Conservation (phyloP, 495 filamentous ascomycete species). For the Chaetomium tenue region DNA sequence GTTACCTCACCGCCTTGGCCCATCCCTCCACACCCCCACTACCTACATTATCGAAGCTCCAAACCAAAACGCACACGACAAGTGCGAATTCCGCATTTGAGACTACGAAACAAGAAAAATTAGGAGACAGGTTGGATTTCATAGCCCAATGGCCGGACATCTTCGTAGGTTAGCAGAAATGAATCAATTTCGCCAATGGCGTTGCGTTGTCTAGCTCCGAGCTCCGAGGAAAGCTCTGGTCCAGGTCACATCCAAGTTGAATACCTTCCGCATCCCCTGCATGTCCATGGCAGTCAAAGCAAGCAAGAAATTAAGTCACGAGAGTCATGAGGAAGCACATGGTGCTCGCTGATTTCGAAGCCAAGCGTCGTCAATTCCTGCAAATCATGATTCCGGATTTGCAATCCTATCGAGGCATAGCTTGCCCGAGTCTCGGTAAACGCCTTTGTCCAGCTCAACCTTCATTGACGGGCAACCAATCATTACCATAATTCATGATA, state of each 20-base stretch:
- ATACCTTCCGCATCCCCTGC: neutral
- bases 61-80: neutral
- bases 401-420: conserved; percentile 27
- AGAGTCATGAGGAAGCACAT: neutral
- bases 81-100: neutral
- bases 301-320: neutral
- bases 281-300: neutral
- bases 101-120: neutral
- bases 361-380: conserved; percentile 27
- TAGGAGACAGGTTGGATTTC: too few relatives aligned
- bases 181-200: too few relatives aligned
- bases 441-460: conserved; percentile 32
- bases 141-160: neutral
- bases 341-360: conserved; percentile 8
- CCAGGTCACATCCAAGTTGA: too few relatives aligned
- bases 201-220: too few relatives aligned
- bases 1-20: conserved; percentile 17
- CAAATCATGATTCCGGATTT: conserved; percentile 28
- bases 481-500: conserved; percentile 28
- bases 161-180: neutral
- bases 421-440: conserved; percentile 30
- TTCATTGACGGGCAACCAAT: conserved; percentile 34
- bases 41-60: neutral
- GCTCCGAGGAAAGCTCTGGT: too few relatives aligned
- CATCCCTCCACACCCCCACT: neutral